Conservation (phyloP, 805 yeast genomes). For the Metschnikowia cerradonensis region DNA sequence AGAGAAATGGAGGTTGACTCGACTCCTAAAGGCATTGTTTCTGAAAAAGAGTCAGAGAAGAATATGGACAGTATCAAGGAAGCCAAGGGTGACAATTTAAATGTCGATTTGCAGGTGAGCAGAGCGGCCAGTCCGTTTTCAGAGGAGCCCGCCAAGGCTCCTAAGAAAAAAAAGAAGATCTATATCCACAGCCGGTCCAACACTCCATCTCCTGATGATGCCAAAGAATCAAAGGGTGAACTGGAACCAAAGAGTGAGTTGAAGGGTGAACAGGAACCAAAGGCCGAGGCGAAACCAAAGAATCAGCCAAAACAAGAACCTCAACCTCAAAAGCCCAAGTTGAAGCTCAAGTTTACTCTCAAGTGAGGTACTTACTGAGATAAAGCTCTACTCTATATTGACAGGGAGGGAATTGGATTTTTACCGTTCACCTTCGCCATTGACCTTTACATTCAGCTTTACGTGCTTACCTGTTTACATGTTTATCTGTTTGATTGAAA, state of each 20-base stretch:
- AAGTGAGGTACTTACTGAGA: not conserved
- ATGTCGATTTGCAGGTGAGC: not conserved
- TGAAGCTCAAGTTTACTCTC: conserved; percentile 12
- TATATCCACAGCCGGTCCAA: conserved; percentile 23
- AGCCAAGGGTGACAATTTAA: not conserved
- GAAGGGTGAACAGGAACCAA: not conserved
- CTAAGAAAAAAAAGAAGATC: conserved; percentile 26
- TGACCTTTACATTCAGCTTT: no score
- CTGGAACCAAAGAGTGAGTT: not conserved
- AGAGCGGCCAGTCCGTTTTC: conserved; percentile 17
- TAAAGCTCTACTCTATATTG: no score
- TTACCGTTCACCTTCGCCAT: no score
- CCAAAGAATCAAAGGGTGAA: not conserved
- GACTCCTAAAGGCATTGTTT: no score
- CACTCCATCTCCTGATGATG: conserved; percentile 8
- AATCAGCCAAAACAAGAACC: not conserved
- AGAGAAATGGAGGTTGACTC: not conserved
- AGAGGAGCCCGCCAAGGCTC: conserved; percentile 6
- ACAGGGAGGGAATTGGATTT: no score
- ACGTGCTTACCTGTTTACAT: no score
- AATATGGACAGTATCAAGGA: not conserved
- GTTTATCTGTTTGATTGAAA: no score
- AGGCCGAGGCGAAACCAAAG: not conserved
- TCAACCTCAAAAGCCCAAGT: conserved; percentile 11
- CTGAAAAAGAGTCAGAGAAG: not conserved